Conservation (phyloP, 163 green algal species). For the Scenedesmus sp. region DNA sequence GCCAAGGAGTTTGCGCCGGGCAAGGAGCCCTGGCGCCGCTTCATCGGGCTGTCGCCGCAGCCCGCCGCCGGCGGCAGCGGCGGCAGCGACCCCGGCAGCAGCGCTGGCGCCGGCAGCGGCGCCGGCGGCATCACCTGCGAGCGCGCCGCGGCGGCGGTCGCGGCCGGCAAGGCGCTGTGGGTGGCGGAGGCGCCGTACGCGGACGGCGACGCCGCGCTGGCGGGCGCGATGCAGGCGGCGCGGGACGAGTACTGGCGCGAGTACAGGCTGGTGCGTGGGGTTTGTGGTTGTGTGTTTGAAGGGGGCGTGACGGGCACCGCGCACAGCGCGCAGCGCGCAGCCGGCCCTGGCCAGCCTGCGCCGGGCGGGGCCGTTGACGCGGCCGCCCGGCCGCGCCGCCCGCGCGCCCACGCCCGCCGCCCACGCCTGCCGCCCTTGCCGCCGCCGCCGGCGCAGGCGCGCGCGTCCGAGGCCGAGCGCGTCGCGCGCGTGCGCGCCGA, state of each 20-base stretch:
- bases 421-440: too few species aligned
- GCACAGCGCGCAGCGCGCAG: too few species aligned
- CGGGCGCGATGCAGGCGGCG: not conserved
- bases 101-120: not conserved
- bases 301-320: too few species aligned
- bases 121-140: not conserved
- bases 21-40: constrained; percentile 28
- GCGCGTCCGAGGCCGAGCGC: not conserved
- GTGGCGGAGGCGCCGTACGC: constrained; percentile 25
- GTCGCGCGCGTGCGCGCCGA: not conserved
- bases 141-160: constrained; percentile 1
- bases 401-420: too few species aligned
- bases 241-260: not conserved
- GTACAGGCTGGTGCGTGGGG: constrained; percentile 24
- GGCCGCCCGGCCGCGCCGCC: too few species aligned
- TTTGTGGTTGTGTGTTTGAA: not conserved
- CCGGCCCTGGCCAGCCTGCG: too few species aligned
- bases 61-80: not conserved
- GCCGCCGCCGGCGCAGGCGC: not conserved
- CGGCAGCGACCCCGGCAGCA: not conserved
- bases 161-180: not conserved
- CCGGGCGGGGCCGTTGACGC: too few species aligned
- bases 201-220: not conserved
- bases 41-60: not conserved
- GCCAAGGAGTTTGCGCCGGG: constrained; percentile 5